A percentile compares a stretch with the other conserved stretches of the same genome.
phyloP scores from a whole-genome alignment of 1,284 basidiomycete species.

The Ceratobasidium theobromae region DNA sequence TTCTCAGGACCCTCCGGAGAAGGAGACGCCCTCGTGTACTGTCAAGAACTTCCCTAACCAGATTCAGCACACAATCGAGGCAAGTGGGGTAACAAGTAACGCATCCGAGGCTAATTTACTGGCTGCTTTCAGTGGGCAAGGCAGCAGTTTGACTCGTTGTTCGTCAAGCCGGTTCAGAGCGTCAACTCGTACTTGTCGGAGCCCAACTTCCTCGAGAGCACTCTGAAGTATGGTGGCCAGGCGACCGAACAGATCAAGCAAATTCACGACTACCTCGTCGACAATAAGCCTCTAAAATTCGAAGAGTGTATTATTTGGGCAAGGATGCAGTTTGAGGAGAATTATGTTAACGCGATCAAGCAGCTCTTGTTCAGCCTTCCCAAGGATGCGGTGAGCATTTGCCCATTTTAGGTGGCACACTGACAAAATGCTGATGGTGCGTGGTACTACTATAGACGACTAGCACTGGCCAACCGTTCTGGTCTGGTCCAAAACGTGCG shows the following conservation, averaged over 20 bases:
- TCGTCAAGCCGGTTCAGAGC: slow-evolving; percentile 91
- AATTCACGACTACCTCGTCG: slow-evolving; percentile 88
- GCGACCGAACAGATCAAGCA: slow-evolving; percentile 89
- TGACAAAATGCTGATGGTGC: not conserved
- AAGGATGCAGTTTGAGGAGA: slow-evolving; percentile 91
- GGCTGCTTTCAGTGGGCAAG: slow-evolving; percentile 78
- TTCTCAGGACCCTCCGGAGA: slow-evolving; percentile 99
- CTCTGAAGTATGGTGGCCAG: slow-evolving; percentile 87
- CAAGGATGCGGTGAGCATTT: slow-evolving; percentile 68
- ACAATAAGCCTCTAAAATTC: slow-evolving; percentile 90
- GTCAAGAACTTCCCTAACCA: slow-evolving; percentile 99
- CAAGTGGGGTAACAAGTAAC: no score
- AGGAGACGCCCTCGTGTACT: slow-evolving; percentile 96
- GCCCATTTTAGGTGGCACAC: not conserved
- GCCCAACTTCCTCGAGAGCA: slow-evolving; percentile 91
- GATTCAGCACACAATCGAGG: slow-evolving; percentile 98
- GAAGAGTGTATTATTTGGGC: slow-evolving; percentile 99
- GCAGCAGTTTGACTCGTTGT: slow-evolving; percentile 89
- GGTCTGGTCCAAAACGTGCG: slow-evolving; percentile 97
- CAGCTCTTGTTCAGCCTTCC: slow-evolving; percentile 94
- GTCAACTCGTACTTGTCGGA: slow-evolving; percentile 98
- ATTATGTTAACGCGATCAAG: slow-evolving; percentile 91
- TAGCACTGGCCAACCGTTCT: slow-evolving; percentile 90
- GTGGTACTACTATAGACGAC: slow-evolving; percentile 53
- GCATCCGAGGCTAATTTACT: no score